phyloP scores from a whole-genome alignment of 2,329 filamentous ascomycete species.

The Aspergillus sojae region DNA sequence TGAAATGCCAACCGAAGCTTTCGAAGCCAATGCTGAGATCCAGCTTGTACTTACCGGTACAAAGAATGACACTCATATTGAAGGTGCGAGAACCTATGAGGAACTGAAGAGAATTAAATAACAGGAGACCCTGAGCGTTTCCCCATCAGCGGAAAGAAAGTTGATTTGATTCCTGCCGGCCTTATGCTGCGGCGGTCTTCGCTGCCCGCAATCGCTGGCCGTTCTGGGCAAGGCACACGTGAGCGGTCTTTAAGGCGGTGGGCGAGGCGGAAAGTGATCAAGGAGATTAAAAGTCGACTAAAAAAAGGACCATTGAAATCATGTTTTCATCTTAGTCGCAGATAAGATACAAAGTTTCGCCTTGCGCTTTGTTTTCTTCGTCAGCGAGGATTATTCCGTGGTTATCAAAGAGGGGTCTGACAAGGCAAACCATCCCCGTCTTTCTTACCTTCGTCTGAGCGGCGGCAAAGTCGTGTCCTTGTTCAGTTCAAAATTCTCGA shows the following conservation, averaged over 20 bases:
- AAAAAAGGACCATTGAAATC: neutral
- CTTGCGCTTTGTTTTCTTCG: neutral
- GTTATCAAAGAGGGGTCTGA: neutral
- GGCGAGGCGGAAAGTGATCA: slow-evolving; percentile 52
- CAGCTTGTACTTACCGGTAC: slow-evolving; percentile 59
- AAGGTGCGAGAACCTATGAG: neutral
- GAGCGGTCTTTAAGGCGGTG: slow-evolving; percentile 62
- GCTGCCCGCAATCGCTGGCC: neutral
- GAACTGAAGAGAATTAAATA: slow-evolving; percentile 5
- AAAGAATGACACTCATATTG: slow-evolving; percentile 68
- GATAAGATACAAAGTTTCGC: neutral
- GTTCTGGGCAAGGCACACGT: slow-evolving; percentile 5
- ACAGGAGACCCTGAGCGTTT: slow-evolving; percentile 8
- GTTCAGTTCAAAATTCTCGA: neutral
- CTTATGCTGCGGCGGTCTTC: slow-evolving; percentile 6
- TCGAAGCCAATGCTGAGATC: slow-evolving; percentile 23
- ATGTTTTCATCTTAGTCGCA: neutral
- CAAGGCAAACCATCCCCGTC: too few relatives aligned
- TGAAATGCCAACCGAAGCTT: neutral
- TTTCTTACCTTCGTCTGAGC: neutral
- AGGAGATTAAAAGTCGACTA: neutral
- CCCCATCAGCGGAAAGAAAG: slow-evolving; percentile 3
- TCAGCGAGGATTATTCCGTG: neutral
- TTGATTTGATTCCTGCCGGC: slow-evolving; percentile 19
- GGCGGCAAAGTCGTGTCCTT: neutral